Percentiles rank a stretch among this genome's conserved stretches.
phyloP scores from a whole-genome alignment of 805 yeast genomes.

The Wilhelminamyces savonicus region DNA sequence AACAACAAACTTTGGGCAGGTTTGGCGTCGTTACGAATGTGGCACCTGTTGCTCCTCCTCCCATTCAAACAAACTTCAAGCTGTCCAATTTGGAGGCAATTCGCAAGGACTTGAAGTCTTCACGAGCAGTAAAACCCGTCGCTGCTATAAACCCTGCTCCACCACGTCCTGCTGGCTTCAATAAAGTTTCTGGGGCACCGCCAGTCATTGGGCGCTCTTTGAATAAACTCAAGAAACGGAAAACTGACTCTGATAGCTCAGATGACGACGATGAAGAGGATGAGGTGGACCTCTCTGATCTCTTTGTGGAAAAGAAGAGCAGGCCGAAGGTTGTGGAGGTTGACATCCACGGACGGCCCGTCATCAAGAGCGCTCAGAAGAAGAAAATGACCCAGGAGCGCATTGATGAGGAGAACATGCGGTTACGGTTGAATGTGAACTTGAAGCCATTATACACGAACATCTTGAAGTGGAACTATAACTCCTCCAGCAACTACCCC shows the following conservation, averaged over 20 bases:
- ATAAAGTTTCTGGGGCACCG: constrained; percentile 15
- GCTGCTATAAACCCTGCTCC: constrained; percentile 35
- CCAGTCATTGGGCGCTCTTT: constrained; percentile 34
- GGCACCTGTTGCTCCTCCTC: constrained; percentile 32
- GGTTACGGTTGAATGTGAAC: constrained; percentile 71
- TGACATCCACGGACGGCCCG: constrained; percentile 39
- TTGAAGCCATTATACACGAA: constrained; percentile 66
- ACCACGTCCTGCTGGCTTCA: constrained; percentile 51
- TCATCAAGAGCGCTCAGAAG: constrained; percentile 10
- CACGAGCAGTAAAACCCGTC: constrained; percentile 3
- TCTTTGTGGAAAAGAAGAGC: constrained; percentile 29
- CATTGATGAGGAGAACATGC: constrained; percentile 69
- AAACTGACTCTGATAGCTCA: constrained; percentile 25
- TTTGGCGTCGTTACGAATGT: constrained; percentile 28
- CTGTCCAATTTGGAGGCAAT: constrained; percentile 28
- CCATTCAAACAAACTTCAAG: constrained; percentile 18
- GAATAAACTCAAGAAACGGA: constrained; percentile 25
- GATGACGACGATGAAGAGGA: constrained; percentile 26
- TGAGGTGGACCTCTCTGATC: constrained; percentile 34
- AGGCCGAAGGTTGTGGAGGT: constrained; percentile 33
- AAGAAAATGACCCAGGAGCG: constrained; percentile 30
- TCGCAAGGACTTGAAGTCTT: constrained; percentile 22
- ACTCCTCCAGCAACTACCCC: constrained; percentile 50
- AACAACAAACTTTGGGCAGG: constrained; percentile 28
- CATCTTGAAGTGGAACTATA: constrained; percentile 74